A percentile compares a stretch with the other conserved stretches of the same genome.
Conservation (phyloP, 768 basidiomycete species). For the Auriscalpium orientale region DNA sequence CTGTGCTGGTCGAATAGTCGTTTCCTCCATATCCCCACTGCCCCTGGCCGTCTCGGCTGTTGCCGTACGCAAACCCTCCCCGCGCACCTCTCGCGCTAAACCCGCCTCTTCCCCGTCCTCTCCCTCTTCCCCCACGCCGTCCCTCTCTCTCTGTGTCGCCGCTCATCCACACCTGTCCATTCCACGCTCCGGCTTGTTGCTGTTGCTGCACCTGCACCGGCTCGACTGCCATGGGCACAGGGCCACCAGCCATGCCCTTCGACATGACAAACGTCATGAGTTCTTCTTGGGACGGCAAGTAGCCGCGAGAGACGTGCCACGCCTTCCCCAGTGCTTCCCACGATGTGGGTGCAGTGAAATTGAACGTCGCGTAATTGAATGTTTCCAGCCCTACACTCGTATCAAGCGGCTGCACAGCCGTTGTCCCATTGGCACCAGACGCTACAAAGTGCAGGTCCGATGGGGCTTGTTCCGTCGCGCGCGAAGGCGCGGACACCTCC, state of each 20-base stretch:
- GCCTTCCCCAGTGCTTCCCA: slow-evolving; percentile 79
- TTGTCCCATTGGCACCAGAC: not conserved
- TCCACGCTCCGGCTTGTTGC: slow-evolving; percentile 1
- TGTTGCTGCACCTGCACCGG: not conserved
- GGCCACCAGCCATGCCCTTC: slow-evolving; percentile 17
- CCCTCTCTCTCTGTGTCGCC: not conserved
- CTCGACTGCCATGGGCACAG: not conserved
- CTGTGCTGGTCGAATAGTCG: slow-evolving; percentile 34
- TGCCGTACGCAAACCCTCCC: slow-evolving; percentile 32
- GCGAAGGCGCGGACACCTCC: slow-evolving; percentile 25
- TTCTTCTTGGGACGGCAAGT: slow-evolving; percentile 63
- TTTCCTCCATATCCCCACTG: slow-evolving; percentile 28
- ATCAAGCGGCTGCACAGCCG: not conserved
- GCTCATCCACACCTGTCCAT: slow-evolving; percentile 7
- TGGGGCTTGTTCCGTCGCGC: not conserved
- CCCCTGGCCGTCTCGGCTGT: slow-evolving; percentile 31
- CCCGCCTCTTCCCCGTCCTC: slow-evolving; percentile 23
- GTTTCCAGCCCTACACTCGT: slow-evolving; percentile 39
- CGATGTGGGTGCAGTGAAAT: slow-evolving; percentile 62
- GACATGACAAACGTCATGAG: slow-evolving; percentile 68
- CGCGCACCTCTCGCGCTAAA: slow-evolving; percentile 24
- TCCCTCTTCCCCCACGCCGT: slow-evolving; percentile 27
- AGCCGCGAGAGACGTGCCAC: slow-evolving; percentile 65
- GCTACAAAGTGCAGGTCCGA: not conserved
- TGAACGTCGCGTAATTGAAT: slow-evolving; percentile 67